Evolutionary conservation across 257 asterid species (phyloP), one percentile per base, ranked within the genome.

Genomic region (Mitragyna speciosa): DNA sequence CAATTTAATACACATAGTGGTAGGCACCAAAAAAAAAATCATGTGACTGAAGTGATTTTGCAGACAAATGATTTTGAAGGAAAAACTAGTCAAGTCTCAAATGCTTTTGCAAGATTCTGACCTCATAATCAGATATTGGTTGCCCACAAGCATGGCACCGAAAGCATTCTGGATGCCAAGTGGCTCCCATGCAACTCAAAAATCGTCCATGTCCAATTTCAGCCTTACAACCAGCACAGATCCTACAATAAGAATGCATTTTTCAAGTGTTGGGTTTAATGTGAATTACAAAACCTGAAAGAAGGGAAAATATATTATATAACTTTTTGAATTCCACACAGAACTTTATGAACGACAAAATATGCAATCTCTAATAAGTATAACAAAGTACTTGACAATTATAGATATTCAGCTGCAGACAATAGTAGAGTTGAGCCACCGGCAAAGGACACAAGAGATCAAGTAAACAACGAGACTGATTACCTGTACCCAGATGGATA

Each of bases 161-260:
- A 66, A 96, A 96, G 83, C 99, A 96, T 80, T 92, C 99, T n/a
- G 99, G 98, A 89, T 96, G 99, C 99, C 99, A 96, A 77, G 91
- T 88, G 79, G 90, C 89, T 67, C 93, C 98, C 98, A 96, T 90
- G 93, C 98, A 92, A 83, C 95, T 94, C 86, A 94, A 89, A 78
- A 85, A 96, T 84, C 97, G 88, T 67, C 98, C 99, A 36, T 90
- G 97, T 6, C 99, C 99, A 73, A 96, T 89, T 85, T 96, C 99
- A 63, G 92, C 83, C 72, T 89, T 88, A 87, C 99, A 96, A 72
- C 98, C 97, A 70, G 95, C 97, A 89, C 99, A 94, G 16, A 87
- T 84, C 91, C 99, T 95, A 80, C 76, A 86, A 72, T 24, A n/a
- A 30, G 72, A 85, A 41, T 54, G n/a, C n/a, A 31, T n/a, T 31